These are phyloP conservation scores for Leccinum arenicola DNA, from an alignment of 768 basidiomycete genomes.

Conservation along the genomic window DNA sequence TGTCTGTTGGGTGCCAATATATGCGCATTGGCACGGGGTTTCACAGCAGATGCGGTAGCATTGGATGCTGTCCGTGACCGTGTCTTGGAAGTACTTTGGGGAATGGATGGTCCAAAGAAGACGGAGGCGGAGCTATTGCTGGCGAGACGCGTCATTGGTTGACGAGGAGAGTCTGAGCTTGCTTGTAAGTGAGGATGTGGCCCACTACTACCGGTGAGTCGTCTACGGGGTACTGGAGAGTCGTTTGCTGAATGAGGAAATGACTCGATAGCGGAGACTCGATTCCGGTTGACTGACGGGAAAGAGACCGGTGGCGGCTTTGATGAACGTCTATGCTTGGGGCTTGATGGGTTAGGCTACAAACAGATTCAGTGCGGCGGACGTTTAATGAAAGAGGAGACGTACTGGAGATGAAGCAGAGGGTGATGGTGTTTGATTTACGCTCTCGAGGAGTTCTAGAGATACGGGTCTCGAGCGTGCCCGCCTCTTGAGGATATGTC, in stretches of 20 bases:
- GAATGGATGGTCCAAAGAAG: constrained; percentile 57
- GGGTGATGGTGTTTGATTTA: constrained; percentile 44
- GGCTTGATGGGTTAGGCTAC: too few relatives aligned
- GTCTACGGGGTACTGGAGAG: too few relatives aligned
- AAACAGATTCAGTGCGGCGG: not conserved
- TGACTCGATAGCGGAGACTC: too few relatives aligned
- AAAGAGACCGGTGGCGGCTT: too few relatives aligned
- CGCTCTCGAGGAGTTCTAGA: constrained; percentile 55
- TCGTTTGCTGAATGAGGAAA: too few relatives aligned
- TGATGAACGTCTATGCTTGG: too few relatives aligned
- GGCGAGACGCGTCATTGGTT: constrained; percentile 48
- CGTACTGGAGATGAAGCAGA: constrained; percentile 30
- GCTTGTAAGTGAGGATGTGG: constrained; percentile 29
- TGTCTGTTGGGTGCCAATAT: constrained; percentile 49
- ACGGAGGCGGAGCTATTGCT: constrained; percentile 55
- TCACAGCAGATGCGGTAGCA: constrained; percentile 4
- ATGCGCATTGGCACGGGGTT: constrained; percentile 15
- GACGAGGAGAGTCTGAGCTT: constrained; percentile 27
- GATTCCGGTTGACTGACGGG: too few relatives aligned
- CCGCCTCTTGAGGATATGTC: constrained; percentile 71
- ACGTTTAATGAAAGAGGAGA: not conserved
- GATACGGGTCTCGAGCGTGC: constrained; percentile 74
- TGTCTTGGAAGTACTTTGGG: constrained; percentile 22
- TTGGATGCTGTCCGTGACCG: constrained; percentile 26
- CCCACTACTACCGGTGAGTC: constrained; percentile 1